Base-by-base conservation (phyloP, 805 yeast genomes). In the Teunomyces lycoperdinae region DNA sequence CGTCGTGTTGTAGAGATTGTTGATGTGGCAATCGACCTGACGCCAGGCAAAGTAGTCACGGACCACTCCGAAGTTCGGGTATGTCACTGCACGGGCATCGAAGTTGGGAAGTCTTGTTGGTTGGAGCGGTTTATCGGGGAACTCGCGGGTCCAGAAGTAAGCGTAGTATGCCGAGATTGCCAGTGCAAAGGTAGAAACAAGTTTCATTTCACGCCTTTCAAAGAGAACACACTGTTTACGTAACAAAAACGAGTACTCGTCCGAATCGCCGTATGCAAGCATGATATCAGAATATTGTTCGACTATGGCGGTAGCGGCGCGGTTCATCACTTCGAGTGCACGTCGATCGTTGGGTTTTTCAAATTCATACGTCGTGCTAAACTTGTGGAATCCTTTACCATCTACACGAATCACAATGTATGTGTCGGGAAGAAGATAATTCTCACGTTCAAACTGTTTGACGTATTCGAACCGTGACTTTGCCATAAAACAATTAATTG, bases 1-100 rank as follows among this genome's bases (percentile, higher is more conserved):
- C 0, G 89, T 74, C 0, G 99, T 94, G 61, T 94, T 94, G 71
- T 92, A 94, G 50, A 94, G 67, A 63, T 94, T 94, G 64, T 94
- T 94, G 47, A 94, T 94, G 68, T 94, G 99, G 44, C 94, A 94
- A 62, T 94, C 99, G 1, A 85, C 98, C 62, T 89, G 97, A 55
- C 99, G 77, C 99, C 99, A 94, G 48, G 87, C 72, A 53, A 94
- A 78, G 62, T 94, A 94, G 64, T 92, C 98, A 47, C 88, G 74
- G 1, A 92, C 72, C 1, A 73, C 68, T 4, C 69, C 58, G 13
- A 71, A 53, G 46, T 76, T 80, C 0, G 99, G 99, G 56, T 94
- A 94, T 1, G 81, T 67, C 7, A 94, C 94, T 1, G 95, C 95
- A 42, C 99, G 71, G 0, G 95, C 90, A 65, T 94, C 99, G 64